Evolutionary conservation across 768 basidiomycete species (phyloP), one percentile per base, ranked within the genome.

Genomic region (Scleroderma citrinum): DNA sequence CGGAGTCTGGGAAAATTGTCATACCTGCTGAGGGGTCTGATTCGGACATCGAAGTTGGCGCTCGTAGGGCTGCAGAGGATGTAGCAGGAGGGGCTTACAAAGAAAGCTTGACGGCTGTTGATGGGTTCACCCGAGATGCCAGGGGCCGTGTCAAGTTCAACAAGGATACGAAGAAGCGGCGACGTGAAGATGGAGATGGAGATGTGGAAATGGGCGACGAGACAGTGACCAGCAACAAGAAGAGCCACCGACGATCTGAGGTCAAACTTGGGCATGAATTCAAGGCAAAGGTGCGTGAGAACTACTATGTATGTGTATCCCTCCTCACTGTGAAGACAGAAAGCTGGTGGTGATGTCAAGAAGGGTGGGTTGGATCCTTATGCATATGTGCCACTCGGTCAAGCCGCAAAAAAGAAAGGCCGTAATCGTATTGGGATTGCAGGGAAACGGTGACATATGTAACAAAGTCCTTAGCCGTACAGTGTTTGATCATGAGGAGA

Each of bases 131-230:
- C 3, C 82, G 94, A 24, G 89, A 91, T 20, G 73, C 82, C 1
- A 82, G 81, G 53, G 96, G 96, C 5, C 82, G 80, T 47, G 69
- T 98, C 63, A 94, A 92, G 67, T 97, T 98, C 71, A 91, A 96
- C 73, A 97, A 96, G 66, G 86, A 95, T 60, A 97, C 92, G 32
- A 98, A 94, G 69, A 93, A 95, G 67, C 82, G 92, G 50, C 71
- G 92, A 51, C 77, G 87, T 44, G 83, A 82, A 45, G 79, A 82
- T 50, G 72, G 71, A 6, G 81, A 76, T 6, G 73, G 69, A 44
- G 84, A 87, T 52, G 72, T 89, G 45, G 87, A 91, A 53, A 85
- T 92, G 80, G 88, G 72, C 21, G 89, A 92, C 51, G 81, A 87
- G 50, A 72, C 73, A 38, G 58, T 57, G n/a, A 59, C 56, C 3